phyloP scores from a whole-genome alignment of 169 alveolate species.

The Perkinsus chesapeaki region DNA sequence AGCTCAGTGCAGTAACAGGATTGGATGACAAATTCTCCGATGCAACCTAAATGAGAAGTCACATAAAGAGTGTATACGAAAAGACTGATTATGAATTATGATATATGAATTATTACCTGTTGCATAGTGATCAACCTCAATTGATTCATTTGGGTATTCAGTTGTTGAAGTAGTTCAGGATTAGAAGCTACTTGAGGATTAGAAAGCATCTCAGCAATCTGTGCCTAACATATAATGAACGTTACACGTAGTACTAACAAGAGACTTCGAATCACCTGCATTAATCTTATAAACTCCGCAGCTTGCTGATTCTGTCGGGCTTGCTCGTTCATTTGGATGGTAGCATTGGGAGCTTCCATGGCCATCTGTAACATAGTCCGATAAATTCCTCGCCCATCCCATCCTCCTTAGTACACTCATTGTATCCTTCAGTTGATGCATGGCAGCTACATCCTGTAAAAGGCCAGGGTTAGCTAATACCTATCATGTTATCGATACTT shows the following conservation, averaged over 20 bases:
- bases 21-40: background rate
- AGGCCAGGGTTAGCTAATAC: background rate
- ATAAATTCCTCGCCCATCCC: background rate
- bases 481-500: background rate
- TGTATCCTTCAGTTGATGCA: background rate
- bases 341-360: background rate
- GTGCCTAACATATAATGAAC: background rate
- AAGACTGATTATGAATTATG: no score
- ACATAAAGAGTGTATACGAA: no score
- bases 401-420: background rate
- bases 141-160: background rate
- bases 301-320: background rate
- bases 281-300: background rate
- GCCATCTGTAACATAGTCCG: background rate
- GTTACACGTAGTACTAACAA: background rate
- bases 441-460: background rate
- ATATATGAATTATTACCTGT: no score
- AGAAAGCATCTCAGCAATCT: background rate
- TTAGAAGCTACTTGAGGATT: background rate
- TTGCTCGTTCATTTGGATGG: background rate
- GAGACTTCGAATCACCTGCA: background rate
- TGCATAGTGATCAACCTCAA: background rate
- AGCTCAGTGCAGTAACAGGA: background rate
- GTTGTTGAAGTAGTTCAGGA: background rate
- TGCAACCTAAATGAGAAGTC: background rate